phyloP scores from a whole-genome alignment of 176 grass and related monocot species.

The bread wheat (Triticum aestivum) region DNA sequence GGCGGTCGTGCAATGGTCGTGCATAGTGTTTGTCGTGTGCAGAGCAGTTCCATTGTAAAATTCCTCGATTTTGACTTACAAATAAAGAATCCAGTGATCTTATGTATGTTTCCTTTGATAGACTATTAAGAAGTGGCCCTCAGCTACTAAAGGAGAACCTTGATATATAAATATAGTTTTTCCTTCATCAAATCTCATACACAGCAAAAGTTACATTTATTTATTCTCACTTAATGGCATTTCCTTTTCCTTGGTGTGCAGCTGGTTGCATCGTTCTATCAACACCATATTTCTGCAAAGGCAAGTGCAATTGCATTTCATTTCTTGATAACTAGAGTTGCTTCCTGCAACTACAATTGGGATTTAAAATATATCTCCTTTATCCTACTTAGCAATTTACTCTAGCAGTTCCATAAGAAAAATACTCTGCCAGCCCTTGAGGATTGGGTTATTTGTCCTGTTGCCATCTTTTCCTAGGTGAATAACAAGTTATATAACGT shows the following conservation, averaged over 20 bases:
- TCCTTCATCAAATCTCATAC: neutral
- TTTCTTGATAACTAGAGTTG: neutral
- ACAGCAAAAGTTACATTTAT: too few relatives aligned
- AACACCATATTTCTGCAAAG: slow-evolving; percentile 77
- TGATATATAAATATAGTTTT: neutral
- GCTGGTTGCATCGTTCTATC: slow-evolving; percentile 81
- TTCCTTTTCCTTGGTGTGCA: slow-evolving; percentile 40
- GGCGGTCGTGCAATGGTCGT: too few relatives aligned
- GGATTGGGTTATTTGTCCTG: neutral
- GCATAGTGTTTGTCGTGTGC: too few relatives aligned
- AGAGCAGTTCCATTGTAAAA: too few relatives aligned
- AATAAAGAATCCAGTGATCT: too few relatives aligned
- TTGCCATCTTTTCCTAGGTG: neutral
- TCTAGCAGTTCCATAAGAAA: neutral
- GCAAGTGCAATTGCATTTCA: slow-evolving; percentile 34
- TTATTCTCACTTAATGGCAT: neutral
- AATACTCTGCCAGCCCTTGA: neutral
- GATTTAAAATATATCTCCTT: neutral
- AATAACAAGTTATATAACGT: neutral
- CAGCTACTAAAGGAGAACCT: neutral
- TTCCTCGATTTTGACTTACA: too few relatives aligned
- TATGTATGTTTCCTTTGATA: too few relatives aligned
- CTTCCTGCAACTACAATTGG: neutral
- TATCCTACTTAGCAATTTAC: neutral
- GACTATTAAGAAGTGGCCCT: too few relatives aligned